These are phyloP conservation scores for Leucosporidium scottii DNA, from an alignment of 768 basidiomycete genomes.

Conservation along the genomic window DNA sequence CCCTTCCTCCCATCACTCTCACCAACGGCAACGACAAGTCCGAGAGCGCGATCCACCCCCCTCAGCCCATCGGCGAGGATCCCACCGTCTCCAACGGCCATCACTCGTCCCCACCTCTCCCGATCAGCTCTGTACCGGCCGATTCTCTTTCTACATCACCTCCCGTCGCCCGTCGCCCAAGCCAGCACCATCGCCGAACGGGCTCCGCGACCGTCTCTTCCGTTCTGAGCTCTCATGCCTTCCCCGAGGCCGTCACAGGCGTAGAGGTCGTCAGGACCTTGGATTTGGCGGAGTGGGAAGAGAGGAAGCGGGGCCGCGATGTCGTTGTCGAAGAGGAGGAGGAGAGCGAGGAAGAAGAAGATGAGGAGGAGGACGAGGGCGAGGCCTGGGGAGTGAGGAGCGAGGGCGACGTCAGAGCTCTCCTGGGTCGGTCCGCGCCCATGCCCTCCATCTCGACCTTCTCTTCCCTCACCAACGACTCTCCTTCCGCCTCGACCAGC, in stretches of 20 bases:
- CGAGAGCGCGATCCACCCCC: not conserved
- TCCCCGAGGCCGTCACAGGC: not conserved
- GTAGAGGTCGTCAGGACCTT: not conserved
- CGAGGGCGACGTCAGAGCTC: not conserved
- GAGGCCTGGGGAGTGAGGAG: not conserved
- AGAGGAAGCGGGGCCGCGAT: not conserved
- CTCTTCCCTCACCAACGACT: too few relatives aligned
- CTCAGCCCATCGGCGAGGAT: not conserved
- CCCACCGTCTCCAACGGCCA: not conserved
- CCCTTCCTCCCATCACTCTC: constrained; percentile 14
- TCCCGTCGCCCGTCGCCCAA: not conserved
- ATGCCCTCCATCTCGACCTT: too few relatives aligned
- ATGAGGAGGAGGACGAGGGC: not conserved
- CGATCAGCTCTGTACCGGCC: not conserved
- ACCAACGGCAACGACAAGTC: not conserved
- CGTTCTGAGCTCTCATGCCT: not conserved
- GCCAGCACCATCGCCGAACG: not conserved
- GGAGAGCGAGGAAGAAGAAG: not conserved
- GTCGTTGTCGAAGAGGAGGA: not conserved
- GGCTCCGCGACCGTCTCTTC: not conserved
- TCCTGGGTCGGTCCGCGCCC: too few relatives aligned
- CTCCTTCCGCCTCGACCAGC: too few relatives aligned
- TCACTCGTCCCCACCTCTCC: not conserved
- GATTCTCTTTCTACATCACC: not conserved
- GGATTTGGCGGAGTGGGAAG: not conserved